These are phyloP conservation scores for Talaromyces sp. DNA, from an alignment of 2,329 filamentous ascomycete species.

Conservation along the genomic window DNA sequence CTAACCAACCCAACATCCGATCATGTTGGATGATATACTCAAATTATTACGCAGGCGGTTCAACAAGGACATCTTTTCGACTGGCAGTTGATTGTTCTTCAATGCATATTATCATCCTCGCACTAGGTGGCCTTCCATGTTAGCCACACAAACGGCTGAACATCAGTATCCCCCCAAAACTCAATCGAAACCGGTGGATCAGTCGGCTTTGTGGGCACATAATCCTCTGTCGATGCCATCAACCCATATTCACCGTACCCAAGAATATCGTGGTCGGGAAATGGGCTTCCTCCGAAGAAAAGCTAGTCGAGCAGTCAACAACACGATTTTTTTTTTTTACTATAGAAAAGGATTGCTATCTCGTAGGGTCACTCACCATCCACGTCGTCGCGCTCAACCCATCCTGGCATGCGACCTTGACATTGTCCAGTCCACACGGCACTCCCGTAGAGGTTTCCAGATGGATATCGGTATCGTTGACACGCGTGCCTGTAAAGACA, in stretches of 20 bases:
- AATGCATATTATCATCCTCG: constrained; percentile 1
- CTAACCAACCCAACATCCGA: too few relatives aligned
- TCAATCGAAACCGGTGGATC: background rate
- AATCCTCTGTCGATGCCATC: background rate
- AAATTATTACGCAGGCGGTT: too few relatives aligned
- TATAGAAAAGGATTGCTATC: too few relatives aligned
- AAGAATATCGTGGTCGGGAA: background rate
- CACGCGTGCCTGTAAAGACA: background rate
- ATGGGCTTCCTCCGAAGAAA: background rate
- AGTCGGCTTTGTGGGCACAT: background rate
- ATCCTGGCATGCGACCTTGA: background rate
- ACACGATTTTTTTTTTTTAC: too few relatives aligned
- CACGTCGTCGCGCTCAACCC: background rate
- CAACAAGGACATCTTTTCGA: too few relatives aligned
- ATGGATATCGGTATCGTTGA: background rate
- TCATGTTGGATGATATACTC: too few relatives aligned
- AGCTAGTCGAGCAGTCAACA: too few relatives aligned
- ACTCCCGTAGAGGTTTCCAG: background rate
- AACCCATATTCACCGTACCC: background rate
- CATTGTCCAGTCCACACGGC: background rate
- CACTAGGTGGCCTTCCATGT: constrained; percentile 25
- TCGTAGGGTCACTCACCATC: background rate
- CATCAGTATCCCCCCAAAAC: background rate
- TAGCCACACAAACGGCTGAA: constrained; percentile 23
- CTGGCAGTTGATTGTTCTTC: too few relatives aligned